Percentiles rank a stretch among this genome's conserved stretches.
Conservation (phyloP, 2,329 filamentous ascomycete genomes). For the Trichoderma cornu-damae region DNA sequence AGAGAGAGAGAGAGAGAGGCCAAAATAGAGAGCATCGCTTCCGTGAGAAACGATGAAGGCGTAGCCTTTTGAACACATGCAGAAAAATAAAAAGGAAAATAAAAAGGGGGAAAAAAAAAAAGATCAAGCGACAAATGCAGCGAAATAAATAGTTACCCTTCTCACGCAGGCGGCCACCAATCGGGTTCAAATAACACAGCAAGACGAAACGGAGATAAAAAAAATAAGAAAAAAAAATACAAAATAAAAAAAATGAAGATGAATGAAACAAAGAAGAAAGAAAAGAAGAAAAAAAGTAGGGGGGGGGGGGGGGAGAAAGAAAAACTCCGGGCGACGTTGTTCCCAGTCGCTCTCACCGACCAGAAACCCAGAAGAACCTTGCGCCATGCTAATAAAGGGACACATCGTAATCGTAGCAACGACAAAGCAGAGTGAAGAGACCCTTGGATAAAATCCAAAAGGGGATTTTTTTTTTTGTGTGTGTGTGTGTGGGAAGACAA, state of each 20-base stretch:
- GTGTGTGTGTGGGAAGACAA: neutral
- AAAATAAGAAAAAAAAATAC: neutral
- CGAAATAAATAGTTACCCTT: neutral
- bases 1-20: neutral
- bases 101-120: neutral
- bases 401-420: neutral
- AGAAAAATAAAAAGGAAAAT: too few relatives aligned
- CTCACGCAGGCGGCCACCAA: neutral
- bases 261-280: neutral
- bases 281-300: neutral
- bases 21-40: neutral
- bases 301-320: neutral
- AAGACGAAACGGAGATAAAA: neutral
- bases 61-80: too few relatives aligned
- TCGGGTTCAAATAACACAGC: neutral
- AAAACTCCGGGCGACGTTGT: conserved; percentile 22
- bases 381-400: conserved; percentile 27
- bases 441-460: neutral
- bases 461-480: too few relatives aligned
- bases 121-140: neutral
- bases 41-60: neutral
- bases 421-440: neutral
- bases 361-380: conserved; percentile 30
- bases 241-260: neutral
- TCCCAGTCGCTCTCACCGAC: conserved; percentile 38